Evolutionary conservation across 768 basidiomycete species (phyloP).

Genomic region (Scleroderma bovista): DNA sequence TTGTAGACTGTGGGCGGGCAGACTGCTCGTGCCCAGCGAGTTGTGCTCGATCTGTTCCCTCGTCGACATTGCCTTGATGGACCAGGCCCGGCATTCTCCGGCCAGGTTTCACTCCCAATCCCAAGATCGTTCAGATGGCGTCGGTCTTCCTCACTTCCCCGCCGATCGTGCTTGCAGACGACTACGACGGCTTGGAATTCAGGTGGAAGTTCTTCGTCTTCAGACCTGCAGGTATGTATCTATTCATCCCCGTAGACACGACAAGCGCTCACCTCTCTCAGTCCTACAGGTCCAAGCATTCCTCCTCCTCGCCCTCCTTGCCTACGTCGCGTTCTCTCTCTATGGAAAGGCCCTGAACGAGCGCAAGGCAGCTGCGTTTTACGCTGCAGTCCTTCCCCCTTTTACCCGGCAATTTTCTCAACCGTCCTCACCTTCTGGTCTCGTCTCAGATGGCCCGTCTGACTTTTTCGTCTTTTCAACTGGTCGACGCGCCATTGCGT

Average conservation of each 20-base stretch:
- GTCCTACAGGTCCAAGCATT: conserved; percentile 64
- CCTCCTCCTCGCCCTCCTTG: conserved; percentile 46
- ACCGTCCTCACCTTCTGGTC: conserved; percentile 42
- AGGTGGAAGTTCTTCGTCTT: conserved; percentile 74
- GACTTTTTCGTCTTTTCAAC: conserved; percentile 87
- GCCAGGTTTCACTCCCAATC: neutral
- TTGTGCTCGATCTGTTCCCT: conserved; percentile 4
- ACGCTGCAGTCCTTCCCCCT: conserved; percentile 49
- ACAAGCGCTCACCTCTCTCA: conserved; percentile 16
- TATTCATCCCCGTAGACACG: neutral
- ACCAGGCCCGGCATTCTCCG: neutral
- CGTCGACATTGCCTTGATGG: neutral
- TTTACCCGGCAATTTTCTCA: conserved; percentile 71
- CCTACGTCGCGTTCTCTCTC: conserved; percentile 54
- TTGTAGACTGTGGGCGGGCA: neutral
- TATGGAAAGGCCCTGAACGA: conserved; percentile 58
- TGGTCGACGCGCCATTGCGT: conserved; percentile 70
- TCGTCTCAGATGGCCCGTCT: conserved; percentile 63
- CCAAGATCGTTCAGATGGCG: neutral
- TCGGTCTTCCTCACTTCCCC: conserved; percentile 46
- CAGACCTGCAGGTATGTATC: conserved; percentile 64
- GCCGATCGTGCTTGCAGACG: conserved; percentile 43
- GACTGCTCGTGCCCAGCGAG: neutral
- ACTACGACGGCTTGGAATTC: conserved; percentile 74
- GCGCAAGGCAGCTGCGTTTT: conserved; percentile 62